Evolutionary conservation across 2,329 filamentous ascomycete genomes (phyloP).

Genomic region (Calonectria pseudoturangicola): DNA sequence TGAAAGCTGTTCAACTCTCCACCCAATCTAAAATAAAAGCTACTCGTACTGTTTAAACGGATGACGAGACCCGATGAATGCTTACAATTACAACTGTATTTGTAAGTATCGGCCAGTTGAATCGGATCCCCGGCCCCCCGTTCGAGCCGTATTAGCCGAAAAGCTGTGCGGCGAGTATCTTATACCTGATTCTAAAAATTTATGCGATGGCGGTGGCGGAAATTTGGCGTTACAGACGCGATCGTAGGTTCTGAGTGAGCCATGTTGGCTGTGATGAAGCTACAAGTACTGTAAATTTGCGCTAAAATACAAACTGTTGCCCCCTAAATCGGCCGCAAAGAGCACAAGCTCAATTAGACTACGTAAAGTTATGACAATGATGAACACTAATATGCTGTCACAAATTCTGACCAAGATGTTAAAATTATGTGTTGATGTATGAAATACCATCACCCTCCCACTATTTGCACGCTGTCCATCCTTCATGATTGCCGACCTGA

Average conservation of each 20-base stretch:
- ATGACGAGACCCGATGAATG: neutral
- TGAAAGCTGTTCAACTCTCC: neutral
- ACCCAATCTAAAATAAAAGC: neutral
- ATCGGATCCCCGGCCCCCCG: neutral
- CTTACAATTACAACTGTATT: neutral
- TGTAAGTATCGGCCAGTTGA: neutral
- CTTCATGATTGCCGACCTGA: neutral
- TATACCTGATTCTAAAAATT: neutral
- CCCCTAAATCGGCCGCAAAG: too few species aligned
- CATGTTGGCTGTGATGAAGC: too few species aligned
- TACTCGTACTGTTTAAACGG: neutral
- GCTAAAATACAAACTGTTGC: too few species aligned
- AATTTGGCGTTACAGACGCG: too few species aligned
- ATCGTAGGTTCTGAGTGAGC: neutral
- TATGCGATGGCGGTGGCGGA: neutral
- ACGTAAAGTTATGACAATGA: neutral
- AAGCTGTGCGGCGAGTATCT: neutral
- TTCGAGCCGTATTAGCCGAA: constrained; percentile 1
- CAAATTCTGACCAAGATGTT: neutral
- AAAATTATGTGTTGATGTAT: neutral
- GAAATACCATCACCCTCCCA: neutral
- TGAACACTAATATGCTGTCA: neutral
- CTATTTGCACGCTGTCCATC: neutral
- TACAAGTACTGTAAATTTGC: too few species aligned
- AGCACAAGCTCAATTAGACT: too few species aligned